Evolutionary conservation across 768 basidiomycete genomes (phyloP).

Genomic region (Coprinopsis marcescibilis): DNA sequence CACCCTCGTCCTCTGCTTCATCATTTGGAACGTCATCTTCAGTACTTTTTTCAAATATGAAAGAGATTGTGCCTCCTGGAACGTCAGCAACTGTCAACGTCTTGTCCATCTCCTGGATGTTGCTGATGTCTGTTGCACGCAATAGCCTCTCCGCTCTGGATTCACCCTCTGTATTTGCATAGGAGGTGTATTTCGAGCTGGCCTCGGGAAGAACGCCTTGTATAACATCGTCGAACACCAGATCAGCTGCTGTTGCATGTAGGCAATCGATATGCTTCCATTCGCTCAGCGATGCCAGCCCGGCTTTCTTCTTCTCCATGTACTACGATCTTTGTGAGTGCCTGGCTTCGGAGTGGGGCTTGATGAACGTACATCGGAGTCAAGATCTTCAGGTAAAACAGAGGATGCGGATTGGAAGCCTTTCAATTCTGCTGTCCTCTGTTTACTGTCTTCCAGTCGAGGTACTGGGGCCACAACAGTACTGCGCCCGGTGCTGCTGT

Average conservation of each 20-base stretch:
- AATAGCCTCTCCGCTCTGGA: slow-evolving; percentile 12
- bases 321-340: slow-evolving; percentile 37
- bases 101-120: slow-evolving; percentile 32
- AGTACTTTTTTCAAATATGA: slow-evolving; percentile 64
- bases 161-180: slow-evolving; percentile 2
- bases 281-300: slow-evolving; percentile 65
- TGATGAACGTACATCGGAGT: slow-evolving; percentile 18
- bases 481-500: too few relatives aligned
- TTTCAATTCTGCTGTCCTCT: not conserved
- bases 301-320: slow-evolving; percentile 59
- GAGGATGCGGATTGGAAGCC: slow-evolving; percentile 13
- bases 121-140: slow-evolving; percentile 38
- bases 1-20: not conserved
- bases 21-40: slow-evolving; percentile 12
- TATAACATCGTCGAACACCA: slow-evolving; percentile 63
- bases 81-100: slow-evolving; percentile 32
- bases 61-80: slow-evolving; percentile 67
- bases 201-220: slow-evolving; percentile 31
- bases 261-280: slow-evolving; percentile 86
- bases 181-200: slow-evolving; percentile 16
- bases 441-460: slow-evolving; percentile 16
- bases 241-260: slow-evolving; percentile 32
- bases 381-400: slow-evolving; percentile 19
- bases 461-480: not conserved
- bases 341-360: not conserved